These are phyloP conservation scores for Linaria vulgaris DNA, from an alignment of 257 asterid species.

Conservation along the genomic window DNA sequence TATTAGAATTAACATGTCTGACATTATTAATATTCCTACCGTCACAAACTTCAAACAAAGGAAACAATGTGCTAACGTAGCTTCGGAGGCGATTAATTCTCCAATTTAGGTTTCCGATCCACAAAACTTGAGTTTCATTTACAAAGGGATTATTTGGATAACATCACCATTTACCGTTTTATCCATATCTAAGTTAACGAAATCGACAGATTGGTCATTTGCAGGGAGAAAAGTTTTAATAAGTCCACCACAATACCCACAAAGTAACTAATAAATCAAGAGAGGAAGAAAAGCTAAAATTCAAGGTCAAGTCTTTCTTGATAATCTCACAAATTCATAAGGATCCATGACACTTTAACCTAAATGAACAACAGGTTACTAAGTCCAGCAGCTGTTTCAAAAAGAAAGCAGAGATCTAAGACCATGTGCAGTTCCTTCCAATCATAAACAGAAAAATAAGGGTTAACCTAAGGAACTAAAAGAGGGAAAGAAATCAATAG, in stretches of 20 bases:
- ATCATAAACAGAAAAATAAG: constrained; percentile 3
- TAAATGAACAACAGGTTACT: constrained; percentile 14
- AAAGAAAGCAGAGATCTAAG: no score
- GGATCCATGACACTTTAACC: background rate
- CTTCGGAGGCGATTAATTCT: no score
- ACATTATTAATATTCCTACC: background rate
- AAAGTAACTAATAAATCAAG: background rate
- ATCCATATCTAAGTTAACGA: no score
- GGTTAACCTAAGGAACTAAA: constrained; percentile 8
- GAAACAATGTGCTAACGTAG: background rate
- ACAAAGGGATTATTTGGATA: no score
- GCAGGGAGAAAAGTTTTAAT: no score
- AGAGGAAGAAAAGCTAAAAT: background rate
- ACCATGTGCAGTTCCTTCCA: background rate
- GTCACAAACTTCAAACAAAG: background rate
- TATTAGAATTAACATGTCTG: background rate
- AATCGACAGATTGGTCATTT: no score
- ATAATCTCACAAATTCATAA: constrained; percentile 4
- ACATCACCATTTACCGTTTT: no score
- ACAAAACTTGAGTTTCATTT: no score
- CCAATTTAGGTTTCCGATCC: no score
- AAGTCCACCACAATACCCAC: no score
- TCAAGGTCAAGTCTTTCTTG: no score
- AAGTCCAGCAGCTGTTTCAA: background rate
- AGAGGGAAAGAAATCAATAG: background rate